Evolutionary conservation across 805 yeast species (phyloP), one percentile per base, ranked within the genome.

Genomic region (Barnettozyma californica): DNA sequence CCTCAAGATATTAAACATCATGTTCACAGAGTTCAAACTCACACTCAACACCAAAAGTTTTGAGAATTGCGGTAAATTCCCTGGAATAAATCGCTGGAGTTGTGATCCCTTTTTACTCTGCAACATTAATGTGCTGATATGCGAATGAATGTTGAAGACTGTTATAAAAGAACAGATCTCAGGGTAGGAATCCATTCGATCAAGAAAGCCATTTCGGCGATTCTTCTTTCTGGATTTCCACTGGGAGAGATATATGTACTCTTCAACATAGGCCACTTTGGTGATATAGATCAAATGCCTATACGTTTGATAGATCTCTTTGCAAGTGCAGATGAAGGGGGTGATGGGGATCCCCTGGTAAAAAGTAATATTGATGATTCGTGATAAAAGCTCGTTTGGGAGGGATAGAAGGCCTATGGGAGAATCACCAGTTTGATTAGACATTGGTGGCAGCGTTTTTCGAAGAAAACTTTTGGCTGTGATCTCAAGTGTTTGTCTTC

Each of bases 361-460:
- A 34, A 46, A 55, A 6, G 53, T n/a, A 2, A 21, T 14, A n/a
- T 29, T 44, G 19, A 54, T 26, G n/a, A 58, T 53, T 5, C 35
- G 33, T 11, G 38, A 31, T 7, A 55, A 44, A 14, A 57, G 39
- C 27, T 58, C 60, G 20, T 34, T 20, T 9, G 62, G 62, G 5
- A 58, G 51, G 13, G 43, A 45, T 6, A 52, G 33, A 4, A 57
- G 21, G 1, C 9, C 18, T 18, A 40, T 5, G 6, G 20, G n/a
- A n/a, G 18, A 2, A 38, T 38, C 29, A 5, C 18, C 25, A 21
- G n/a, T 4, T 21, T 37, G 25, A 23, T 23, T 23, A 23, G 25
- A 8, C 25, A 23, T 23, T 23, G 25, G 8, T 23, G 5, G 25
- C 25, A 8, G 5, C 25, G 25, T 5, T 23, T 23, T 8, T 5